Base-by-base conservation (phyloP, 352 stramenopile genomes). In the Phytopythium litorale region DNA sequence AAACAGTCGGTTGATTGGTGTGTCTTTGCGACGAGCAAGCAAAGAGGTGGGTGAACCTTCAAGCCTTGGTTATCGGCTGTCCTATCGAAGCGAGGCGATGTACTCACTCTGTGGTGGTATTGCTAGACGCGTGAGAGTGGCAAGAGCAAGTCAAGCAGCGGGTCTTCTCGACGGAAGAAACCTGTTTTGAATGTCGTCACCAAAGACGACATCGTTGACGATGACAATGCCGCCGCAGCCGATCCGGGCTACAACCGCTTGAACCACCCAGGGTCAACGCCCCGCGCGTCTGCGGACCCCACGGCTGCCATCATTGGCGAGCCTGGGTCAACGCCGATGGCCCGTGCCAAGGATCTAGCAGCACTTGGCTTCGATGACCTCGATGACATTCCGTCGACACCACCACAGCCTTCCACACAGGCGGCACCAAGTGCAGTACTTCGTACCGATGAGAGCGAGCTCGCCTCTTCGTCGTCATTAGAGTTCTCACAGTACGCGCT, bases 251-350 rank as follows among this genome's bases (percentile, higher is more conserved):
- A 70, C 67, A 92, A 88, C 66, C 68, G 71, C 18, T 60, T 87
- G 35, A 74, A 84, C n/a, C 76, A 84, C 48, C 81, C 78, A 16
- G 80, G 80, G 5, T 87, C 78, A 56, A 89, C 81, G 21, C 77
- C 81, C 12, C 81, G 83, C 33, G 63, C 81, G 19, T 65, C 76
- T 5, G 28, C 58, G 8, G 57, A 64, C 49, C 50, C 62, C 4
- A 60, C 62, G 0, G 56, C 12, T 7, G 12, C 69, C 11, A 70
- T 84, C 28, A 64, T 90, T 33, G 81, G 84, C 3, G 70, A 84
- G 40, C 80, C 84, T 9, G 81, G 84, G 13, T 89, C 76, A 7
- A 93, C 79, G 3, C 81, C 78, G 16, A 79, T 78, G 63, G 77
- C 81, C 38, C 77, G 73, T 5, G 42, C 69, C 0, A 73, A 70